Base-by-base conservation (phyloP, 140 eudicot species). In the Ambrosia hybrid region DNA sequence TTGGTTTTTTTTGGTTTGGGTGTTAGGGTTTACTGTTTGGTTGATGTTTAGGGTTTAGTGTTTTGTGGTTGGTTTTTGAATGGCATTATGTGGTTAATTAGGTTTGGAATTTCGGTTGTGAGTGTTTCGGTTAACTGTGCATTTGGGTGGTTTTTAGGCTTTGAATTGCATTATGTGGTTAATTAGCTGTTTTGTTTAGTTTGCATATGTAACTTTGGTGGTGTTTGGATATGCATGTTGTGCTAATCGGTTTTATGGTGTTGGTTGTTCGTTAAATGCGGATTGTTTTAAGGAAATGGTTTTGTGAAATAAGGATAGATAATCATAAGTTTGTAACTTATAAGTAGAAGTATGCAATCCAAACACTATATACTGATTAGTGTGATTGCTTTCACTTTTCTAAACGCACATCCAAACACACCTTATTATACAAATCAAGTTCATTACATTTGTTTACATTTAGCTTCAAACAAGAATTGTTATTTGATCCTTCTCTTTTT, bases 141-240 rank as follows among this genome's bases (percentile, higher is more conserved):
- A 64, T 74, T 73, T 53, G 72, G 57, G 66, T 74, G 65, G 51
- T 4, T 59, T 45, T 48, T 59, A 49, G 70, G 77, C 4, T 48
- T 48, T 48, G 9, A 8, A 8, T 12, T 9, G 6, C 11, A 12
- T 48, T 12, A 6, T 48, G 9, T 51, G 65, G 9, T 48, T 48
- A 49, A 9, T 37, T 53, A 36, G 12, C 7, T 3, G 14, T 8
- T 11, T 49, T 14, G 15, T 49, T 49, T 48, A 48, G 52, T 48
- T 48, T 48, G 10, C 4, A 13, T 49, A 9, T 49, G 55, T 9
- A 49, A 12, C 1, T 49, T 49, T 49, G 65, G 11, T 59, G 36
- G 41, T 11, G 65, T 9, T 59, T 59, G 15, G 65, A 30, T 49
- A 3, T 49, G 55, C 63, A 3, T 57, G 60, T 15, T 55, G 15